Conservation (phyloP, 2,329 filamentous ascomycete genomes). For the Westerdykella ornata region DNA sequence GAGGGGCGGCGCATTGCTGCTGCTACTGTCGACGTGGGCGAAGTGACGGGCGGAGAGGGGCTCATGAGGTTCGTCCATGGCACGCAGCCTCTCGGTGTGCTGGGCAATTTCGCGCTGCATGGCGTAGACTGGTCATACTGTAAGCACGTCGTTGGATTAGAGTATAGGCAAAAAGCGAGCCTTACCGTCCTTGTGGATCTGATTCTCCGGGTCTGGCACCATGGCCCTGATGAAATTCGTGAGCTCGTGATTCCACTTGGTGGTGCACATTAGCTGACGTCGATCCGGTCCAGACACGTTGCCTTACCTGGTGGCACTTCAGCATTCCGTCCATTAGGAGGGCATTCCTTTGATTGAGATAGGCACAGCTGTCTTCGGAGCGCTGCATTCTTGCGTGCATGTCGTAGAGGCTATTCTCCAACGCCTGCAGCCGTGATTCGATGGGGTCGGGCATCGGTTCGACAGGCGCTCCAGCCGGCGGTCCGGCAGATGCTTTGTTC, state of each 20-base stretch:
- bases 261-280: conserved; percentile 19
- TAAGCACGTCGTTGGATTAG: conserved; percentile 21
- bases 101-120: conserved; percentile 59
- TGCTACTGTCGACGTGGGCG: conserved; percentile 35
- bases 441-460: conserved; percentile 74
- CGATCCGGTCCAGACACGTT: conserved; percentile 12
- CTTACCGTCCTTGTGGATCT: conserved; percentile 76
- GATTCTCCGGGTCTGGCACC: conserved; percentile 67
- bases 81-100: conserved; percentile 53
- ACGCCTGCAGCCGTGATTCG: conserved; percentile 64
- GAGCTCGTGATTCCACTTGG: conserved; percentile 75
- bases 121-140: conserved; percentile 30
- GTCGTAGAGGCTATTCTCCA: conserved; percentile 81
- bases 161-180: conserved; percentile 18
- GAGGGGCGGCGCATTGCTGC: conserved; percentile 58
- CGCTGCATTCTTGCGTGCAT: conserved; percentile 68
- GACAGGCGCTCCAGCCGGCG: conserved; percentile 77
- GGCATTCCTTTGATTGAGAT: conserved; percentile 74
- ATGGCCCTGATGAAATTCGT: conserved; percentile 67
- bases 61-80: conserved; percentile 58
- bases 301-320: conserved; percentile 59
- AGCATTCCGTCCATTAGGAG: conserved; percentile 72
- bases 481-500: conserved; percentile 63
- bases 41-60: conserved; percentile 51
- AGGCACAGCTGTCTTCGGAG: conserved; percentile 74